Evolutionary conservation across 495 filamentous ascomycete species (phyloP), one percentile per base, ranked within the genome.

Genomic region (Halenospora varia): DNA sequence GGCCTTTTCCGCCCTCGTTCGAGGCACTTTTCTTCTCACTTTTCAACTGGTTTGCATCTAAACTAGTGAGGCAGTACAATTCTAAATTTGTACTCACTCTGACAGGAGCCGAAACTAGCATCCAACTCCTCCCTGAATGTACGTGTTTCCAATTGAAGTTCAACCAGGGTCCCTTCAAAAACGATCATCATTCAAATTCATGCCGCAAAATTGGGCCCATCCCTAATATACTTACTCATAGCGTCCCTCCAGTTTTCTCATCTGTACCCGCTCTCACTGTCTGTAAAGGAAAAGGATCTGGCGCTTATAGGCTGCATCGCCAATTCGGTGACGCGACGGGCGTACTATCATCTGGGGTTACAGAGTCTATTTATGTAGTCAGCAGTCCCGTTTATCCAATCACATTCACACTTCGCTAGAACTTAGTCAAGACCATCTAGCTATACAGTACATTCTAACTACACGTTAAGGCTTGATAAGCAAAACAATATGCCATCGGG

Each of bases 211-310:
- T 47, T 47, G 44, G 44, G 17, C 6, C 17, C 17, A 47, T 6
- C 44, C 20, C 6, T 23, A 47, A 47, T 47, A 47, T 47, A 47
- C 44, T 47, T 47, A 4, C 17, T 47, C 17, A 47, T 47, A 47
- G 44, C 17, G 44, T 47, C 44, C 44, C 44, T 47, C 44, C 44
- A n/a, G 44, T 6, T 47, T 47, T 47, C 44, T 47, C 44, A 47
- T 47, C 44, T 47, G 44, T 47, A 47, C 44, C 44, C 44, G 44
- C 44, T 47, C 44, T 47, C 44, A n/a, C 44, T 47, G 44, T 47
- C 44, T 47, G n/a, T 47, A 47, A 47, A 47, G 44, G 44, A 47
- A n/a, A 47, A 47, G 44, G 44, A n/a, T n/a, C 44, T 47, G 20
- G 44, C 44, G 44, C 44, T 47, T 47, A n/a, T 23, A 47, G 44